Evolutionary conservation across 1,284 basidiomycete species (phyloP).

Genomic region (Cutaneotrichosporon cyanovorans): DNA sequence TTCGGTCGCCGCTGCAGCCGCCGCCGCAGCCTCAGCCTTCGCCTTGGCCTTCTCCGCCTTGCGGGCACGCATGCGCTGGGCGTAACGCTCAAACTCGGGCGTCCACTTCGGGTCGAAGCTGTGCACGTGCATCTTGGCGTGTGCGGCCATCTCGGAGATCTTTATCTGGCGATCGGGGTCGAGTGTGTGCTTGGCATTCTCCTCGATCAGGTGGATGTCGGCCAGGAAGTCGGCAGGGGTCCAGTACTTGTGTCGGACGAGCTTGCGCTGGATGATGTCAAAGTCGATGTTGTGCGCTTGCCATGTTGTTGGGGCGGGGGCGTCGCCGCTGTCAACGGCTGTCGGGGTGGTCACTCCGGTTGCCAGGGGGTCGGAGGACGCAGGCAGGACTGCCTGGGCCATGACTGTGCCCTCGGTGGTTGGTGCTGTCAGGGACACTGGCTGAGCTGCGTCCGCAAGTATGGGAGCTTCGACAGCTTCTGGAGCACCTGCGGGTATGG

Average conservation of each 20-base stretch:
- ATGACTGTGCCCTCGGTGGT: too few species aligned
- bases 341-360: not conserved
- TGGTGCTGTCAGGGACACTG: not conserved
- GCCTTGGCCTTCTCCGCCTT: slow-evolving; percentile 49
- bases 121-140: slow-evolving; percentile 71
- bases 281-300: slow-evolving; percentile 69
- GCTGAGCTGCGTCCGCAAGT: not conserved
- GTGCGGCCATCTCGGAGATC: slow-evolving; percentile 83
- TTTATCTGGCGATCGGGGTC: slow-evolving; percentile 71
- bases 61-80: slow-evolving; percentile 66
- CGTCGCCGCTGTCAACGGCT: not conserved
- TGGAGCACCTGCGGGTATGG: not conserved
- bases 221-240: slow-evolving; percentile 80
- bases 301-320: slow-evolving; percentile 15
- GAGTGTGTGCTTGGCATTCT: slow-evolving; percentile 66
- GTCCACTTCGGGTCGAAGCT: slow-evolving; percentile 78
- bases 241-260: slow-evolving; percentile 81
- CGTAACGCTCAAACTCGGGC: slow-evolving; percentile 83
- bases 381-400: not conserved
- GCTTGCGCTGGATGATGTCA: slow-evolving; percentile 78
- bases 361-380: slow-evolving; percentile 1
- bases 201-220: slow-evolving; percentile 80
- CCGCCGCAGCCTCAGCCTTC: slow-evolving; percentile 66
- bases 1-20: slow-evolving; percentile 25
- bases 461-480: not conserved